Conservation (phyloP, 805 yeast genomes). For the Hagleromyces aurorensis region DNA sequence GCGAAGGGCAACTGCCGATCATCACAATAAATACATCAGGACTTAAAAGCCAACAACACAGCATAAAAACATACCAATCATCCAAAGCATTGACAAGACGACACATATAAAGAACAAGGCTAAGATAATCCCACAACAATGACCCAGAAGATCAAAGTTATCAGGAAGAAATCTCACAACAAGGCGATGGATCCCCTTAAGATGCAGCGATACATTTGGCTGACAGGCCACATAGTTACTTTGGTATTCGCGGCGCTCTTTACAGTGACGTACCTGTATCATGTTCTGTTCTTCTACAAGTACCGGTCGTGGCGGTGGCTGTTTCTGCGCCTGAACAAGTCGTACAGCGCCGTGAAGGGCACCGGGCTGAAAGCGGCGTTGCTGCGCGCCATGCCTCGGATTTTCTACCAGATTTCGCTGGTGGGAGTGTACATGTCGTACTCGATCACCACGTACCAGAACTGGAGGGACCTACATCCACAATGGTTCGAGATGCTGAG, state of each 20-base stretch:
- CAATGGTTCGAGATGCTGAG: constrained; percentile 56
- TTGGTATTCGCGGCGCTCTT: constrained; percentile 23
- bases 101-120: too few species aligned
- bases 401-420: constrained; percentile 47
- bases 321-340: constrained; percentile 20
- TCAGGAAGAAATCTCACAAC: constrained; percentile 21
- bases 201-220: constrained; percentile 23
- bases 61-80: too few species aligned
- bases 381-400: constrained; percentile 36
- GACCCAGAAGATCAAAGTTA: constrained; percentile 19
- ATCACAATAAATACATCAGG: too few species aligned
- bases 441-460: constrained; percentile 45
- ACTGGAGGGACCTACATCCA: constrained; percentile 55
- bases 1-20: too few species aligned
- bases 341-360: constrained; percentile 15
- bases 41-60: too few species aligned
- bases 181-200: constrained; percentile 19
- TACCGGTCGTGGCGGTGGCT: constrained; percentile 31
- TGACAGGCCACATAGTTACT: constrained; percentile 23
- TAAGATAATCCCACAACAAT: constrained; percentile 5
- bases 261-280: constrained; percentile 22
- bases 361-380: constrained; percentile 19
- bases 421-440: constrained; percentile 50
- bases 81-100: too few species aligned
- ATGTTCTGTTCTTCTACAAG: constrained; percentile 21